phyloP scores from a whole-genome alignment of 352 stramenopile genomes.

The Globisporangium ultimum region DNA sequence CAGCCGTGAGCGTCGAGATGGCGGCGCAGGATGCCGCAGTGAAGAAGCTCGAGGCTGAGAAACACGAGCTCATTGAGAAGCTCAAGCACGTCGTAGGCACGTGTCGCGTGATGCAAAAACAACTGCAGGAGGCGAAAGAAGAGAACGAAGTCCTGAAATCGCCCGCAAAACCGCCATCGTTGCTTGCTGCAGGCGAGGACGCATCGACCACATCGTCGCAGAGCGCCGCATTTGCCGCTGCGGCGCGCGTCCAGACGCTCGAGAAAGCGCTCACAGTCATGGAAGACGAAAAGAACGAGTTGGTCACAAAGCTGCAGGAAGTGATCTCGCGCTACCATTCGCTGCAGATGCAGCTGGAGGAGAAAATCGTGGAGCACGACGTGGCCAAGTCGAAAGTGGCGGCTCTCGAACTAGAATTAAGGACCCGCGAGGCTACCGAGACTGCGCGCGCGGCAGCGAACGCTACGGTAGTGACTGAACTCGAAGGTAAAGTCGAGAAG shows the following conservation, averaged over 20 bases:
- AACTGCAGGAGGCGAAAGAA: slow-evolving; percentile 58
- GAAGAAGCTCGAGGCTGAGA: slow-evolving; percentile 57
- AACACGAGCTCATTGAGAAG: slow-evolving; percentile 75
- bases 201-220: slow-evolving; percentile 2
- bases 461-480: slow-evolving; percentile 22
- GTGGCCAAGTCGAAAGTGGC: slow-evolving; percentile 43
- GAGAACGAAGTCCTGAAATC: slow-evolving; percentile 48
- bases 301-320: slow-evolving; percentile 48
- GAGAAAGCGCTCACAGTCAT: slow-evolving; percentile 34
- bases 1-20: slow-evolving; percentile 6
- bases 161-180: slow-evolving; percentile 20
- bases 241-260: slow-evolving; percentile 23
- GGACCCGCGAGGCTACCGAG: slow-evolving; percentile 18
- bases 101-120: slow-evolving; percentile 68
- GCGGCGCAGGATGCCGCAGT: slow-evolving; percentile 22
- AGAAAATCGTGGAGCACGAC: slow-evolving; percentile 44
- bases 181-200: background rate
- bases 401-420: slow-evolving; percentile 51
- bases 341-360: slow-evolving; percentile 51
- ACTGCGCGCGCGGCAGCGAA: slow-evolving; percentile 2
- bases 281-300: slow-evolving; percentile 44
- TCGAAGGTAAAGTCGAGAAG: slow-evolving; percentile 31
- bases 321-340: slow-evolving; percentile 43
- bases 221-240: slow-evolving; percentile 14
- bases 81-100: slow-evolving; percentile 69